Base-by-base conservation (phyloP, 2,329 filamentous ascomycete genomes). In the Arthrobotrys sphaeroides region DNA sequence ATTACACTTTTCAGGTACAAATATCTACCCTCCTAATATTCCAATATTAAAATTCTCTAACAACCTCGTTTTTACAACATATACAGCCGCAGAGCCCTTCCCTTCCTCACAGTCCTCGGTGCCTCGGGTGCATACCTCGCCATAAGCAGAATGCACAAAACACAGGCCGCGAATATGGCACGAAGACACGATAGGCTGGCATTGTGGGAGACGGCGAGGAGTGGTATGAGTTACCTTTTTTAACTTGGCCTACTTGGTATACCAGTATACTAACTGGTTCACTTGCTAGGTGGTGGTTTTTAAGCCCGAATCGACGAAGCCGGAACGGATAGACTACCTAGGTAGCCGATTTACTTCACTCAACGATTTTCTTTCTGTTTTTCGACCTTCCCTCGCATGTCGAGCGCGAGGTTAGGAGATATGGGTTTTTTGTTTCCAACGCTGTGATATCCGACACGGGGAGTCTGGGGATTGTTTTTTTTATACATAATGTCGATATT, bases 111-210 rank as follows among this genome's bases (percentile, higher is more conserved):
- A n/a, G 51, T 75, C 49, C 26, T 75, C 26, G 72, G 72, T 36
- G 72, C 72, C 20, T 75, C 72, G 1, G 72, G 72, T 18, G 72
- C 64, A 51, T 75, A 75, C 49, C 55, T 75, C 24, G 72, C 72
- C 9, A 53, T 75, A 24, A 75, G 20, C 40, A 64, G 72, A 45
- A 72, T 72, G 67, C 40, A 62, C 18, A 68, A 51, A 28, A 45
- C 42, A 5, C 72, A 69, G 24, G 13, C 26, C 3, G 51, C 51
- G n/a, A 55, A 55, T 55, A 55, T 55, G 51, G 40, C 65, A 26
- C 55, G 72, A 59, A 69, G 62, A 36, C 64, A 47, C 22, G 70
- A 74, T 38, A 51, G 61, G 28, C 28, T 69, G 5, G 72, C 72
- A 10, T 36, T 75, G 5, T 75, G 72, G 72, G 72, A 75, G 38